These are phyloP conservation scores for Tilletia indica DNA, from an alignment of 1,284 basidiomycete genomes.

Conservation along the genomic window DNA sequence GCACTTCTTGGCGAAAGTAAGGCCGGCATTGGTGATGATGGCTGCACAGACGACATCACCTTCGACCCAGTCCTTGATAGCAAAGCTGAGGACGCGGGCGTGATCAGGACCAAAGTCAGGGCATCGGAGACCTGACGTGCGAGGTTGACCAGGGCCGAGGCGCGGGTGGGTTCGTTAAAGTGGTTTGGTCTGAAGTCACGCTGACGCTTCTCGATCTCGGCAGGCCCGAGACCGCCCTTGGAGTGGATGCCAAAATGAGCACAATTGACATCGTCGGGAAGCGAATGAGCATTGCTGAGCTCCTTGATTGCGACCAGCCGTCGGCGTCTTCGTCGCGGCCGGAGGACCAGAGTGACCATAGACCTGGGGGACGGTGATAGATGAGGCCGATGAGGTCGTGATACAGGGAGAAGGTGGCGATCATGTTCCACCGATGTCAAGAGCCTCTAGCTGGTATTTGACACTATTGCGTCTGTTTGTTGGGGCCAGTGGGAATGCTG, in stretches of 20 bases:
- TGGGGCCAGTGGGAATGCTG: constrained; percentile 16
- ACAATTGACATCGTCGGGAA: constrained; percentile 30
- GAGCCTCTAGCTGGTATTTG: constrained; percentile 19
- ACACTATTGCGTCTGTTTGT: not conserved
- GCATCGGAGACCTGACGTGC: no score
- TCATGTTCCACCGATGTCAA: constrained; percentile 9
- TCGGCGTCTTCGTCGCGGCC: not conserved
- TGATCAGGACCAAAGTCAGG: constrained; percentile 39
- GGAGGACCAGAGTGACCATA: constrained; percentile 9
- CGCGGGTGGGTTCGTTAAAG: no score
- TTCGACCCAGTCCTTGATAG: constrained; percentile 31
- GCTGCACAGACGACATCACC: constrained; percentile 29
- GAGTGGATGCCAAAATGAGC: constrained; percentile 33
- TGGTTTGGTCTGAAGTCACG: constrained; percentile 36
- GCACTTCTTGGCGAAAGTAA: constrained; percentile 49
- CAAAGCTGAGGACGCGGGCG: constrained; percentile 29
- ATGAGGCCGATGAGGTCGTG: constrained; percentile 3
- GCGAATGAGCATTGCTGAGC: constrained; percentile 24
- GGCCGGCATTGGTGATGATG: constrained; percentile 45
- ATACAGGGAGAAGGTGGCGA: not conserved
- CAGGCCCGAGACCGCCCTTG: constrained; percentile 32
- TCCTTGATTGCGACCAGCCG: not conserved
- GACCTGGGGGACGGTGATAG: constrained; percentile 19
- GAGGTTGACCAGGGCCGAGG: constrained; percentile 37
- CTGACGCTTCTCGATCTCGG: constrained; percentile 32